Evolutionary conservation across 306 rosid genomes (phyloP), one percentile per base, ranked within the genome.

Genomic region (Malus domestica): DNA sequence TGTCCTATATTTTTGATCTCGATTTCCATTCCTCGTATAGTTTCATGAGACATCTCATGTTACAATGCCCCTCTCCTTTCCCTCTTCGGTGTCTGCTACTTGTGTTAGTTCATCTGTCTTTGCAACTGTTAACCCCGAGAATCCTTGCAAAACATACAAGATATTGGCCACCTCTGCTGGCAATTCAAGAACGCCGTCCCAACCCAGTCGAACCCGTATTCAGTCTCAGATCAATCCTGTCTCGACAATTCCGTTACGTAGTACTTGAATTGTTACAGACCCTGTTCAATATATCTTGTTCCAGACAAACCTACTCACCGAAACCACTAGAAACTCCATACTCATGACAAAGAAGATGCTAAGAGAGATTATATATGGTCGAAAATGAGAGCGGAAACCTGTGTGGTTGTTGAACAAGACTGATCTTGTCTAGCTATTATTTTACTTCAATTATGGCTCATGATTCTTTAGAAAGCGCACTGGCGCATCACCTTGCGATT

Each of bases 301-400:
- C 27, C 65, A 60, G 4, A 59, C 30, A 23, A 7, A 60, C 18
- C 65, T 25, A 60, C 33, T 60, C 25, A 25, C 65, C 33, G 1
- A 12, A 55, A 55, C 54, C 49, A 35, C 0, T 66, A 72, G 14
- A 57, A n/a, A 54, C 12, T 57, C n/a, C 30, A 23, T 33, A 9
- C 40, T 13, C 5, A 20, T 29, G 8, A n/a, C 6, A 32, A 59
- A 73, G 57, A 14, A 32, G 38, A 23, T 6, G 44, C 11, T 4
- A 73, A n/a, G 32, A 23, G 60, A 38, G 35, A 58, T 46, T 51
- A 38, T 11, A 4, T 66, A 35, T 79, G 78, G 78, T 13, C 42
- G 68, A 55, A 79, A 70, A 65, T 83, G 73, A 71, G 54, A 67
- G 52, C 27, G 32, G 85, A 82, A 45, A 74, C 79, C 10, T 27